Conservation (phyloP, 192 early-diverging fungal genomes). For the Podila horticola region DNA sequence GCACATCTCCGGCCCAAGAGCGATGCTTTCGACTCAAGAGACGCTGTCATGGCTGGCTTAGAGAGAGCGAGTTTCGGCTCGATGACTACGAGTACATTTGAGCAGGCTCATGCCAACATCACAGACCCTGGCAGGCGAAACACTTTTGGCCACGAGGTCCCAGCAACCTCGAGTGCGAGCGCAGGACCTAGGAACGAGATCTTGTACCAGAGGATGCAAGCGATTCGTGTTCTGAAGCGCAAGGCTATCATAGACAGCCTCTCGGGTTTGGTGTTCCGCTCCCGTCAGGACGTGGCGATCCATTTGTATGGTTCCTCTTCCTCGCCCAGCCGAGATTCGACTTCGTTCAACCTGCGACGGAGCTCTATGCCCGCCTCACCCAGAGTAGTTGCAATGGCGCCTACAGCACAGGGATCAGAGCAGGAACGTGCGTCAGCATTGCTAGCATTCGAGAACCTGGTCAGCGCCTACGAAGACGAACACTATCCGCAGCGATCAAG, state of each 20-base stretch:
- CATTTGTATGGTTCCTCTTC: slow-evolving; percentile 1
- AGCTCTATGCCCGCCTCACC: neutral
- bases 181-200: too few species aligned
- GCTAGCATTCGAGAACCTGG: slow-evolving; percentile 37
- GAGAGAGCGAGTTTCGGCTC: neutral
- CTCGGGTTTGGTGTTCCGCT: slow-evolving; percentile 20
- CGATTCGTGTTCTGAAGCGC: neutral
- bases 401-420: neutral
- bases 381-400: neutral
- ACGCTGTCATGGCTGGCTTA: neutral
- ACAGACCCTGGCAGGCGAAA: too few species aligned
- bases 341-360: neutral
- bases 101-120: neutral
- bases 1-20: slow-evolving; percentile 26
- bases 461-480: slow-evolving; percentile 26
- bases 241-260: slow-evolving; percentile 14
- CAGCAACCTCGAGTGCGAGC: too few species aligned
- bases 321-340: neutral
- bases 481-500: neutral
- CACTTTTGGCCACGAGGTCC: too few species aligned
- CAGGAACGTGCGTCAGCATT: slow-evolving; percentile 14
- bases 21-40: neutral
- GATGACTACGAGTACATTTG: neutral
- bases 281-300: slow-evolving; percentile 7
- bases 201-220: too few species aligned